Percentiles rank a stretch among this genome's conserved stretches.
Evolutionary conservation across 108 stramenopile species (phyloP).

Genomic region (Tribonema minus): DNA sequence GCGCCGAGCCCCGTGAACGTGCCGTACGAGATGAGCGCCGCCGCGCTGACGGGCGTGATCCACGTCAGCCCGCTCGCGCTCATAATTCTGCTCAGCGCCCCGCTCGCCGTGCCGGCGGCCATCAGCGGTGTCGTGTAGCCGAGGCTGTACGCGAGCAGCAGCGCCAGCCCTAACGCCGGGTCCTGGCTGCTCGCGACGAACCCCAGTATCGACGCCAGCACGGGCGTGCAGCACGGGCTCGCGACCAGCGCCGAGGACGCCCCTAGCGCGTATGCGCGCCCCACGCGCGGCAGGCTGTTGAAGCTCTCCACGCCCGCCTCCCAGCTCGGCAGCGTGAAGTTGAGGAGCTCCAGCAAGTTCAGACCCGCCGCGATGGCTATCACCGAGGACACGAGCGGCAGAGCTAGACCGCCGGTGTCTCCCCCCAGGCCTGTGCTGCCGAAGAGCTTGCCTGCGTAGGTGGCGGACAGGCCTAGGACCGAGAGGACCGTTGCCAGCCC

Average conservation of each 20-base stretch:
- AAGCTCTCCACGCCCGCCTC: conserved; percentile 32
- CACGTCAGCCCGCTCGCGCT: conserved; percentile 28
- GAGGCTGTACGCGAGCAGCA: conserved; percentile 32
- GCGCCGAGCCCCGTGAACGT: conserved; percentile 33
- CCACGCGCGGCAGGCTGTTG: conserved; percentile 21
- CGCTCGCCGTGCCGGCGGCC: conserved; percentile 35
- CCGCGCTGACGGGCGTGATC: conserved; percentile 46
- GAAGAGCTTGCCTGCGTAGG: conserved; percentile 40
- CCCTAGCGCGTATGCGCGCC: conserved; percentile 25
- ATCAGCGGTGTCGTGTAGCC: conserved; percentile 48
- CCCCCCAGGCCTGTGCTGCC: conserved; percentile 18
- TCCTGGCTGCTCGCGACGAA: conserved; percentile 37
- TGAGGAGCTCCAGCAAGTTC: conserved; percentile 42
- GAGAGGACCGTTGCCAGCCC: conserved; percentile 44
- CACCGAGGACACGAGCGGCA: conserved; percentile 26
- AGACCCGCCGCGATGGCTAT: conserved; percentile 41
- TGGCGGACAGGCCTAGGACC: conserved; percentile 48
- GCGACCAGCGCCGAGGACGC: conserved; percentile 45
- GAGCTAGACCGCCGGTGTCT: not conserved
- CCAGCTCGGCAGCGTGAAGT: conserved; percentile 24
- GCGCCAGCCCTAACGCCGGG: conserved; percentile 21
- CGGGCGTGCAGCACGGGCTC: conserved; percentile 39
- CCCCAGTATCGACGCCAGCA: conserved; percentile 43
- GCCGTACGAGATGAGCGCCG: conserved; percentile 45
- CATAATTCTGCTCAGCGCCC: conserved; percentile 31